Percentiles rank a stretch among this genome's conserved stretches.
These are phyloP conservation scores for Barbatosphaeria neglecta DNA, from an alignment of 495 filamentous ascomycete genomes.

Conservation along the genomic window DNA sequence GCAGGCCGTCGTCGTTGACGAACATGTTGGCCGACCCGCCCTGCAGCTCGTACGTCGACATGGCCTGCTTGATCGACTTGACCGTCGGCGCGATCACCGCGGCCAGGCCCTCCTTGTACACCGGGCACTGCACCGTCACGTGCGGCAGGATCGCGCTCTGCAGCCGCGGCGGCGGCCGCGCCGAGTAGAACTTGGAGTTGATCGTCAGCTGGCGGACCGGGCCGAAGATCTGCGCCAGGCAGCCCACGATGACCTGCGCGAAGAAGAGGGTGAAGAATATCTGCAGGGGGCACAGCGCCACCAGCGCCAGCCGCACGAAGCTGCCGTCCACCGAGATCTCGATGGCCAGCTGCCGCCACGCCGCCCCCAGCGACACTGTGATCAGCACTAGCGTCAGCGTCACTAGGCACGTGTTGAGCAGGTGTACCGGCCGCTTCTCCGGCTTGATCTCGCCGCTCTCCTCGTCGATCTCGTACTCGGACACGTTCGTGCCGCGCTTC, in stretches of 20 bases:
- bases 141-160: slow-evolving; percentile 44
- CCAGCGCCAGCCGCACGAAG: slow-evolving; percentile 49
- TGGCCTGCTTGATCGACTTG: slow-evolving; percentile 58
- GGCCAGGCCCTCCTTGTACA: slow-evolving; percentile 59
- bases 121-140: slow-evolving; percentile 60
- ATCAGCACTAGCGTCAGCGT: slow-evolving; percentile 51
- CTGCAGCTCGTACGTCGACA: slow-evolving; percentile 69
- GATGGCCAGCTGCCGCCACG: slow-evolving; percentile 53
- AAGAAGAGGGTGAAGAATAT: slow-evolving; percentile 75
- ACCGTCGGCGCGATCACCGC: slow-evolving; percentile 59
- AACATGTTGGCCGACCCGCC: slow-evolving; percentile 73
- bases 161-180: slow-evolving; percentile 47
- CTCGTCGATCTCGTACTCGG: slow-evolving; percentile 50
- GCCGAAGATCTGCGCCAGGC: slow-evolving; percentile 61
- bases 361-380: slow-evolving; percentile 51
- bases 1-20: slow-evolving; percentile 70
- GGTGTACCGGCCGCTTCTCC: slow-evolving; percentile 50
- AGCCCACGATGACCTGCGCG: slow-evolving; percentile 61
- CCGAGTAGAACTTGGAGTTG: slow-evolving; percentile 74
- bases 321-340: slow-evolving; percentile 52
- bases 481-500: slow-evolving; percentile 28
- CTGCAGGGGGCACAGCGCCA: slow-evolving; percentile 55
- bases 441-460: slow-evolving; percentile 55
- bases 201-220: slow-evolving; percentile 57
- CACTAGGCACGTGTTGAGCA: slow-evolving; percentile 57